Conservation (phyloP, 2,329 filamentous ascomycete genomes). For the Colletotrichum cereale region DNA sequence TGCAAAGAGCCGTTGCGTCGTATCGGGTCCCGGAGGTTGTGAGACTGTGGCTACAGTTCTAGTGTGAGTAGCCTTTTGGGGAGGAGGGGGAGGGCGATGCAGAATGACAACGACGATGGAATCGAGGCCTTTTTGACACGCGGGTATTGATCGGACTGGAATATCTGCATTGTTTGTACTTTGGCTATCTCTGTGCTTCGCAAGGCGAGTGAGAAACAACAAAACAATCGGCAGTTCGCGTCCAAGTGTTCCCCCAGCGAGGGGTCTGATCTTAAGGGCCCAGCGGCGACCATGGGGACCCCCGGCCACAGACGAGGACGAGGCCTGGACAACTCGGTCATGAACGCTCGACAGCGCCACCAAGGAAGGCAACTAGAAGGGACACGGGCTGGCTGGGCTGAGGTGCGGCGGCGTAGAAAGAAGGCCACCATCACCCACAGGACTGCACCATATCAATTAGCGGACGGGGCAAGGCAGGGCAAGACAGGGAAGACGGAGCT, state of each 20-base stretch:
- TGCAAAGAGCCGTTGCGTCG: not conserved
- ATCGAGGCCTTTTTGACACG: constrained; percentile 13
- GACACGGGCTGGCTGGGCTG: constrained; percentile 4
- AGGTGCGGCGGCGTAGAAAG: not conserved
- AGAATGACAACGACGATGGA: not conserved
- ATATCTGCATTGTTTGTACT: not conserved
- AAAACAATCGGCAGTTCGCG: constrained; percentile 13
- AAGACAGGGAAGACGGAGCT: not conserved
- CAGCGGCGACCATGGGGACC: constrained; percentile 5
- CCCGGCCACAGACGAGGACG: not conserved
- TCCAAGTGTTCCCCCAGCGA: constrained; percentile 7
- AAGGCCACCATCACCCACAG: not conserved
- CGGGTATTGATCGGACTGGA: constrained; percentile 2
- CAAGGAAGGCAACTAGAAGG: constrained; percentile 19
- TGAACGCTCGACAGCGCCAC: constrained; percentile 2
- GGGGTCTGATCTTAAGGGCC: constrained; percentile 7
- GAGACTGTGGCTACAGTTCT: not conserved
- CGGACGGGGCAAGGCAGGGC: not conserved
- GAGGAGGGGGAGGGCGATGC: not conserved
- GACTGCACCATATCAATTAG: not conserved
- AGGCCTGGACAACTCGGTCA: constrained; percentile 13
- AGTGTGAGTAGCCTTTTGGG: not conserved
- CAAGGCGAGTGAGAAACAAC: not conserved
- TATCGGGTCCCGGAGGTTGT: not conserved
- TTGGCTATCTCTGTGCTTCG: not conserved